phyloP scores from a whole-genome alignment of 2,329 filamentous ascomycete genomes.

The Colletotrichum tabaci region DNA sequence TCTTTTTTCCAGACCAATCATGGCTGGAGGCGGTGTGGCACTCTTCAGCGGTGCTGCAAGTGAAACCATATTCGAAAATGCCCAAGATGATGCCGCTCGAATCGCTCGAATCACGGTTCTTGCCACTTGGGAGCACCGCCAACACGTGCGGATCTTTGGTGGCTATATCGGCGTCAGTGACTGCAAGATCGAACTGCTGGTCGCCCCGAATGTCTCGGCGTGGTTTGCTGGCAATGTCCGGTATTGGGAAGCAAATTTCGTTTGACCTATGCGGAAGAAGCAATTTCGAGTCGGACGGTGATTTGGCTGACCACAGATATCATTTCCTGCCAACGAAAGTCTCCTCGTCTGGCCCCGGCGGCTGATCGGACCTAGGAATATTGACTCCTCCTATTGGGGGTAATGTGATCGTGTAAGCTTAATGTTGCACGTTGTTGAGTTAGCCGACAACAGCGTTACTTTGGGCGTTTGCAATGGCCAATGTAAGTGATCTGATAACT shows the following conservation, averaged over 20 bases:
- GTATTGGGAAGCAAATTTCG: conserved; percentile 24
- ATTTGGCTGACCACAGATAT: neutral
- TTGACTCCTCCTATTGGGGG: neutral
- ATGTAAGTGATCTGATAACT: neutral
- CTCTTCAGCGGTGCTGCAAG: conserved; percentile 30
- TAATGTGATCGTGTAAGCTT: neutral
- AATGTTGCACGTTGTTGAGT: no score
- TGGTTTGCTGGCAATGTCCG: conserved; percentile 4
- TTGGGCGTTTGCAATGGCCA: neutral
- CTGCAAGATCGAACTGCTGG: conserved; percentile 33
- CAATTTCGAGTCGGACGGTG: conserved; percentile 36
- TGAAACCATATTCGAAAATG: conserved; percentile 13
- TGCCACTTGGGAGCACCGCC: neutral
- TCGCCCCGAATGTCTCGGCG: conserved; percentile 36
- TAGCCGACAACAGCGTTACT: neutral
- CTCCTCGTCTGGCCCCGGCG: neutral
- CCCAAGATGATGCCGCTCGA: neutral
- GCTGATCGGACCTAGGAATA: neutral
- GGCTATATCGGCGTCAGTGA: conserved; percentile 19
- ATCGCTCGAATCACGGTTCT: neutral
- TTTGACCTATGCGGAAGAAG: conserved; percentile 15
- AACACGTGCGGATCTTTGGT: neutral
- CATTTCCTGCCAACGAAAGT: conserved; percentile 9
- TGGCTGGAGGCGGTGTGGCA: conserved; percentile 29
- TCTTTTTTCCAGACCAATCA: conserved; percentile 4